Evolutionary conservation across 1,284 basidiomycete species (phyloP), one percentile per base, ranked within the genome.

Genomic region (Sporisorium graminicola): DNA sequence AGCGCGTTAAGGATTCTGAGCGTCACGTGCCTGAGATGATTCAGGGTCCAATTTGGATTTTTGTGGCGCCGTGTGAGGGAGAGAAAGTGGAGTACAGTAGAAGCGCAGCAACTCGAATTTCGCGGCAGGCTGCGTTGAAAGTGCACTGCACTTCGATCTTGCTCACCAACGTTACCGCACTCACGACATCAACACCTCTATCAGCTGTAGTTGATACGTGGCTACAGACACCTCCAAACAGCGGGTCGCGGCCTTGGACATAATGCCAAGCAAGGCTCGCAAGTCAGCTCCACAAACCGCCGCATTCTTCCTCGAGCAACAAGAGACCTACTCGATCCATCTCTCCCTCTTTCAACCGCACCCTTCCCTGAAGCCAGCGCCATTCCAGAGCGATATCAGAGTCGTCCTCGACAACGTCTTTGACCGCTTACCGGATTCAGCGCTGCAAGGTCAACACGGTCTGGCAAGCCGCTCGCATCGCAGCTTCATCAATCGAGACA

Each of bases 241-340:
- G 40, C 40, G n/a, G 49, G 49, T 29, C 27, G n/a, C n/a, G 7
- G 55, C 44, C 40, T 27, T 31, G 35, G 29, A 12, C 69, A 72
- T 59, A 53, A 72, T 72, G 69, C 69, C 64, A 54, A 29, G 63
- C 31, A 72, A 72, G 56, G 18, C 59, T 35, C 69, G 69, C 37
- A 72, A 66, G 35, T 44, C 60, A 40, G 59, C 56, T 18, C 44
- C 70, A 31, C 31, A 57, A 2, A 63, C 53, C 27, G 50, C 57
- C 16, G 52, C 64, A 6, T 73, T 64, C 65, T 73, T 67, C 27
- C 64, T 60, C 29, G 71, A 65, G 12, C 63, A 58, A 46, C 33
- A 76, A 54, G 68, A 76, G 35, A 71, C 64, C 58, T 76, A 71
- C 46, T 76, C 74, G 42, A 59, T 76, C 31, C 68, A 72, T 53